These are phyloP conservation scores for Endothia cerciana DNA, from an alignment of 2,329 filamentous ascomycete species.

Conservation along the genomic window DNA sequence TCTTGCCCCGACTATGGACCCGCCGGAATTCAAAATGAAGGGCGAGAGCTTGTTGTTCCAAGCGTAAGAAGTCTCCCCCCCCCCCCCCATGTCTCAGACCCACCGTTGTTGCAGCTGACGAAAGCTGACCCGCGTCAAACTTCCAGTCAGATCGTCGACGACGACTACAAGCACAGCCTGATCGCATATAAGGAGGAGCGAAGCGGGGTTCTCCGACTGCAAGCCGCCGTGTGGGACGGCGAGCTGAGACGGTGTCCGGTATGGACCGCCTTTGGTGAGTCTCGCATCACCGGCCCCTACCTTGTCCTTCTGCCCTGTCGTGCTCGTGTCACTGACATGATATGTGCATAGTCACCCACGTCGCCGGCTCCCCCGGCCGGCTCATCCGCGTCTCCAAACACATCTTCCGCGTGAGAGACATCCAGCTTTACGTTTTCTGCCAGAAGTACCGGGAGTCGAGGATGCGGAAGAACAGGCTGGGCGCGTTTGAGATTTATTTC, in stretches of 20 bases:
- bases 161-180: conserved; percentile 56
- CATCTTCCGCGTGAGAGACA: conserved; percentile 55
- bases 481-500: conserved; percentile 58
- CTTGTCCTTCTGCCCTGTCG: neutral
- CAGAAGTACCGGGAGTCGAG: conserved; percentile 56
- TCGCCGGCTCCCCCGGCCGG: conserved; percentile 54
- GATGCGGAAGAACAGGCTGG: conserved; percentile 52
- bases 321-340: neutral
- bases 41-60: conserved; percentile 59
- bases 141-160: conserved; percentile 58
- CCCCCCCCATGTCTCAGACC: too few relatives aligned
- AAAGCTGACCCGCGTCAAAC: neutral
- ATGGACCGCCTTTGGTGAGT: conserved; percentile 66
- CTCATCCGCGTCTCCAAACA: conserved; percentile 51
- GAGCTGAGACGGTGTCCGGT: conserved; percentile 59
- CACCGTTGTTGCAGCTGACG: neutral
- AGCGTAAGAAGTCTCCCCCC: conserved; percentile 48
- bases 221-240: conserved; percentile 60
- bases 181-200: conserved; percentile 56
- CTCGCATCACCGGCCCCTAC: too few relatives aligned
- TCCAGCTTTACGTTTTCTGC: conserved; percentile 64
- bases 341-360: conserved; percentile 52
- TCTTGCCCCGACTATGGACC: conserved; percentile 48
- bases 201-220: conserved; percentile 56
- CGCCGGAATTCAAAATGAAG: conserved; percentile 49